Evolutionary conservation across 305 asterid species (phyloP).

Genomic region (Rubia peregrina): DNA sequence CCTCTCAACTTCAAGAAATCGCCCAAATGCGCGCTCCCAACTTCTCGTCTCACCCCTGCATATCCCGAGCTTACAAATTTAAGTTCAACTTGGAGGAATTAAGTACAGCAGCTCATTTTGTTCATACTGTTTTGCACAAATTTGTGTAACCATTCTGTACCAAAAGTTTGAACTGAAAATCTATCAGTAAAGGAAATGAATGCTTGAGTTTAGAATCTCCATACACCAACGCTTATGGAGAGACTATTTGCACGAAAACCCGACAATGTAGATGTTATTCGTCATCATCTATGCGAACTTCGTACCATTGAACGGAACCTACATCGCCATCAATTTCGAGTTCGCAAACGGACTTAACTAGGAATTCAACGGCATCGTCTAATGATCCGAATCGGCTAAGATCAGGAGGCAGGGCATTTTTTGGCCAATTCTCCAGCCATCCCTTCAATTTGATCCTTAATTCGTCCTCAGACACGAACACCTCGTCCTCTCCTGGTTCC

Average conservation of each 20-base stretch:
- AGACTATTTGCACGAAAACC: too few relatives aligned
- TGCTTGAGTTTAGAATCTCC: neutral
- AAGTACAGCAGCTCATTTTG: neutral
- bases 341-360: slow-evolving; percentile 69
- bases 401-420: slow-evolving; percentile 49
- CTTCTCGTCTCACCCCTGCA: too few relatives aligned
- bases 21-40: slow-evolving; percentile 28
- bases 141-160: neutral
- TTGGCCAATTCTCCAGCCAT: slow-evolving; percentile 78
- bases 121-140: neutral
- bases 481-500: slow-evolving; percentile 73
- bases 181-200: neutral
- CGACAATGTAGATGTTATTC: neutral
- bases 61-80: slow-evolving; percentile 1
- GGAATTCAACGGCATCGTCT: slow-evolving; percentile 62
- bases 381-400: slow-evolving; percentile 54
- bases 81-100: slow-evolving; percentile 19
- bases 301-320: slow-evolving; percentile 85
- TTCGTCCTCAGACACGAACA: slow-evolving; percentile 63
- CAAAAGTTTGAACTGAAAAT: neutral
- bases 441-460: slow-evolving; percentile 40
- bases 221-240: too few relatives aligned
- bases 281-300: slow-evolving; percentile 60
- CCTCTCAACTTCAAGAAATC: slow-evolving; percentile 37
- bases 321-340: slow-evolving; percentile 80